Conservation (phyloP, 768 basidiomycete species). For the Trametes punicea region DNA sequence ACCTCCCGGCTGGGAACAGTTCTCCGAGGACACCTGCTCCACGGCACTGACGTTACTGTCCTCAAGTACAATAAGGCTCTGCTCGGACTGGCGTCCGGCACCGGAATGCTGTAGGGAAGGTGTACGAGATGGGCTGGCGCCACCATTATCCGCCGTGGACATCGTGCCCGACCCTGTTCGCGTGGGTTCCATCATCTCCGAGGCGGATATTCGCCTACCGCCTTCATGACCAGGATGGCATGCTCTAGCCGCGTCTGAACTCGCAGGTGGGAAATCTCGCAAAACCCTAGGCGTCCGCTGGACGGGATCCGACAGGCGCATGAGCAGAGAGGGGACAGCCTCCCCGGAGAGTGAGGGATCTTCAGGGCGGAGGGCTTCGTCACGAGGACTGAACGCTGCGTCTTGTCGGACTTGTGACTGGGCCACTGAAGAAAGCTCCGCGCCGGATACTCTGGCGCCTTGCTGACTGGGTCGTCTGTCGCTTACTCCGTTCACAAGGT, state of each 20-base stretch:
- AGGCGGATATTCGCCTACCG: constrained; percentile 13
- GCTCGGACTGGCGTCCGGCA: constrained; percentile 1
- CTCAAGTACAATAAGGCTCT: neutral
- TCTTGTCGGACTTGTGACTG: constrained; percentile 5
- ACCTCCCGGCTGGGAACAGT: neutral
- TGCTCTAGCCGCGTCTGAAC: constrained; percentile 18
- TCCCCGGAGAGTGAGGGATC: neutral
- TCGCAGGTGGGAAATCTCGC: constrained; percentile 14
- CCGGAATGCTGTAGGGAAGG: constrained; percentile 6
- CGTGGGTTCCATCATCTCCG: constrained; percentile 31
- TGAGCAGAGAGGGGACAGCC: constrained; percentile 23
- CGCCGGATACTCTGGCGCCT: neutral
- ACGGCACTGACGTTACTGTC: constrained; percentile 9
- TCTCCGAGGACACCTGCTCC: constrained; percentile 15
- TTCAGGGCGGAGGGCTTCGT: constrained; percentile 16
- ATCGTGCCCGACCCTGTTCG: constrained; percentile 24
- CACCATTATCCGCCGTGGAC: constrained; percentile 13
- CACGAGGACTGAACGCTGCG: neutral
- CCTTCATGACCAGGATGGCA: neutral
- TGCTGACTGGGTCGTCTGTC: neutral
- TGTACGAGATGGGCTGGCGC: constrained; percentile 7
- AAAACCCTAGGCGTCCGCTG: constrained; percentile 1
- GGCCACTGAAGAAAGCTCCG: neutral
- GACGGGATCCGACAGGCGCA: constrained; percentile 28
- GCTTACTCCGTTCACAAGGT: constrained; percentile 2